Evolutionary conservation across 2,329 filamentous ascomycete species (phyloP), one percentile per base, ranked within the genome.

Genomic region (Zymoseptoria brevis): DNA sequence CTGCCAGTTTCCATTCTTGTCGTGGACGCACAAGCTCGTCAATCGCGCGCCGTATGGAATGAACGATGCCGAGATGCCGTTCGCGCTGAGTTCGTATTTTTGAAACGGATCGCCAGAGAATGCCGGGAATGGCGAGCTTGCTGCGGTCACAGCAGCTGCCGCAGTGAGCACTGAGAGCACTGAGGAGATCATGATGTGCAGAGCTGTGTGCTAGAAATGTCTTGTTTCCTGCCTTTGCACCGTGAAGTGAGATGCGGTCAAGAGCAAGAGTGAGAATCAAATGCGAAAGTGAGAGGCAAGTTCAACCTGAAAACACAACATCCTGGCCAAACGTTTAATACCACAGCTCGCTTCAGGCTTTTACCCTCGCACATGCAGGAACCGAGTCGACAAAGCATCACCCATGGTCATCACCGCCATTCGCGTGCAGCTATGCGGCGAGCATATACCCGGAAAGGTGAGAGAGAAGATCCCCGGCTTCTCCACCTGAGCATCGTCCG

Each of bases 1-100:
- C 66, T 79, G 78, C 19, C 69, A 60, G 4, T 73, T 72, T 54
- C 77, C 63, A 24, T 63, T 59, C 55, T 60, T 59, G 59, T 67
- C 65, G 21, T 64, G 59, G 26, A 67, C 66, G 55, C 57, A 64
- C 8, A 67, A 58, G 53, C 64, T 68, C 21, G 66, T 68, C 24
- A 68, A n/a, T 6, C 64, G 60, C 50, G 66, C 66, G 21, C 66
- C 66, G 51, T 67, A 68, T 11, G 64, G 62, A 9, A 67, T 67
- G 58, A 67, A 67, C 1, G 59, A 61, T 19, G 66, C 63, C 35
- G 54, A 61, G 59, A 68, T 67, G 55, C 65, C 66, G 19, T 62
- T 41, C 19, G 64, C 63, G 19, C 45, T 60, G 30, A 68, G 49
- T 24, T 60, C 58, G 57, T 65, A 65, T 50, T 64, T 64, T 53